A percentile compares a stretch with the other conserved stretches of the same genome.
These are phyloP conservation scores for Leishmania braziliensis DNA, from an alignment of 208 protist species.

Conservation along the genomic window DNA sequence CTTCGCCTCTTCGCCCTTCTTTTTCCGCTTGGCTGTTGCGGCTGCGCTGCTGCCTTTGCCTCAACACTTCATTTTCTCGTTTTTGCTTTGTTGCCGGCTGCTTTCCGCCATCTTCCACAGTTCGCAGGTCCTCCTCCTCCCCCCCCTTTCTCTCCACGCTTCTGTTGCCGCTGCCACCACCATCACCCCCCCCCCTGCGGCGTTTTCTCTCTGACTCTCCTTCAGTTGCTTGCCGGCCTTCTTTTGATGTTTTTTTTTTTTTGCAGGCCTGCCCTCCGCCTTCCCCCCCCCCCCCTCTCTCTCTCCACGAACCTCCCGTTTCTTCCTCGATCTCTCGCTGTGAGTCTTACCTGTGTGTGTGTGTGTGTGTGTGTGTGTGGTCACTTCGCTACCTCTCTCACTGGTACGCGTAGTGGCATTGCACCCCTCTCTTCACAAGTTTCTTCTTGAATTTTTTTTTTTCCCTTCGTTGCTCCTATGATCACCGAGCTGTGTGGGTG, in stretches of 20 bases:
- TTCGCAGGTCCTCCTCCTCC: neutral
- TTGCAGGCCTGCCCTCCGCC: neutral
- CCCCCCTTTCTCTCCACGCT: neutral
- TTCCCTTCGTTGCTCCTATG: constrained; percentile 10
- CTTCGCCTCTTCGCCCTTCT: no score
- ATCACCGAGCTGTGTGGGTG: neutral
- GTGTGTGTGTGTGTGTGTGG: neutral
- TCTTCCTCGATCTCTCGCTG: neutral
- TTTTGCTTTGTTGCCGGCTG: neutral
- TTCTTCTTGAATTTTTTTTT: neutral
- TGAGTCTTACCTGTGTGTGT: neutral
- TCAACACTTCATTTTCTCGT: neutral
- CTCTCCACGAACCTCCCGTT: neutral
- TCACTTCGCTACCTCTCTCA: neutral
- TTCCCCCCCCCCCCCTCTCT: neutral
- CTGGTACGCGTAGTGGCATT: neutral
- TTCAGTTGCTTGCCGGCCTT: neutral
- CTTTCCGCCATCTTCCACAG: no score
- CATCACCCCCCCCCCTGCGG: neutral
- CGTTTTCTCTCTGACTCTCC: neutral
- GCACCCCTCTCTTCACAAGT: neutral
- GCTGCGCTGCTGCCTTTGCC: no score
- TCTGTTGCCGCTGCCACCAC: neutral
- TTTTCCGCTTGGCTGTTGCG: no score
- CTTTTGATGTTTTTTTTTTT: neutral